Evolutionary conservation across 2,329 filamentous ascomycete species (phyloP), one percentile per base, ranked within the genome.

Genomic region (Alternaria burnsii): DNA sequence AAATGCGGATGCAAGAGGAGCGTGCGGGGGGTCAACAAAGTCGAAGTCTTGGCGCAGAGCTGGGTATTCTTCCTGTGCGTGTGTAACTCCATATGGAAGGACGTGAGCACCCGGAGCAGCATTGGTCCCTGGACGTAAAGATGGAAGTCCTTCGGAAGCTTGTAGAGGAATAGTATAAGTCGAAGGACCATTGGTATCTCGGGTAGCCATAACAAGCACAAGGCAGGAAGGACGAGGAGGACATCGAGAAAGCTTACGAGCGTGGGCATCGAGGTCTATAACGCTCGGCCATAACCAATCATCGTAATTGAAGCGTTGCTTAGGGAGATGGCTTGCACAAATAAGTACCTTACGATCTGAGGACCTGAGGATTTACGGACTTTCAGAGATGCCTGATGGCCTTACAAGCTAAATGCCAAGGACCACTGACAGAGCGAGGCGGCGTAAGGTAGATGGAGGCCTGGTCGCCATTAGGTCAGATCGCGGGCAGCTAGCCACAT

Each of bases 251-350:
- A 10, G 41, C 10, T 24, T 24, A 14, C 3, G 41, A 12, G 22
- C 11, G 12, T 22, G 41, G 41, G 12, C 41, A 24, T 24, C 20
- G 8, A 6, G 10, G 3, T 20, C 11, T 42, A 42, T 26, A 24
- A 14, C 20, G 20, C 11, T 42, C 12, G 5, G 5, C 22, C 9
- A 5, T 24, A 43, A 12, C 20, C 41, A 43, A 3, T 24, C 41
- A 43, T 16, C 18, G 20, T 46, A 48, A 22, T 24, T 16, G 5
- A 26, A 18, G 22, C 1, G 18, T 10, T 32, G 28, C n/a, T 43
- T 58, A 55, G 30, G 10, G 34, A 51, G n/a, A 40, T 59, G 59
- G 65, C 59, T 63, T 67, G 55, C 59, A 62, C 28, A 14, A 30
- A 41, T 59, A 46, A 59, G 12, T 16, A 26, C 42, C 58, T 65